Evolutionary conservation across 78 protist species (phyloP), one percentile per base, ranked within the genome.

Genomic region (Pigoraptor vietnamica): DNA sequence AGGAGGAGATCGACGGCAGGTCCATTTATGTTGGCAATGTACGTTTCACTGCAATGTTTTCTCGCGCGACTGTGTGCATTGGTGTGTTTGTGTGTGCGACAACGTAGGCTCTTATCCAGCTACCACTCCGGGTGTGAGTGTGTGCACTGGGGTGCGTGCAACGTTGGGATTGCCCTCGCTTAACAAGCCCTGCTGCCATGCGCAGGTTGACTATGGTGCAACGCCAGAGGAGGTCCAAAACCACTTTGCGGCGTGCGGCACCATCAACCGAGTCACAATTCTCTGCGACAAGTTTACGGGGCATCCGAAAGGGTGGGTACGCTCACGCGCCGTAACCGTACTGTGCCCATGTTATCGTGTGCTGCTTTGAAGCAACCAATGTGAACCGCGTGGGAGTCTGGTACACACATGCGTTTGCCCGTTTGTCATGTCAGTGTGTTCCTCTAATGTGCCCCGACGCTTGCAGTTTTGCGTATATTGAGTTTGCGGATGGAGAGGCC

Each of bases 21-120:
- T 96, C 98, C 24, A 93, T 97, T 9, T 95, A 92, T 39, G 95
- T 97, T 24, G 96, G 96, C 25, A 96, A 95, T 86, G 97, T 95
- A 36, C 0, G 93, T 39, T 24, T 40, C 33, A 0, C 35, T 40
- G 81, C 39, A 0, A 48, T 48, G 67, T 48, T 48, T 14, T 48
- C 6, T 48, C 14, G 67, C 67, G 67, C 6, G 6, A 21, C 67
- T 48, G 6, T 48, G 67, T 48, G 67, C n/a, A n/a, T n/a, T n/a
- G n/a, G n/a, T n/a, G n/a, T n/a, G n/a, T n/a, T n/a, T n/a, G n/a
- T n/a, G n/a, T n/a, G n/a, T n/a, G n/a, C n/a, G n/a, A n/a, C n/a
- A n/a, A n/a, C n/a, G n/a, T n/a, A n/a, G n/a, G n/a, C n/a, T n/a
- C n/a, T n/a, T n/a, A n/a, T n/a, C n/a, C n/a, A n/a, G n/a, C n/a